Conservation (phyloP, 2,329 filamentous ascomycete genomes). For the Beauveria sp. region DNA sequence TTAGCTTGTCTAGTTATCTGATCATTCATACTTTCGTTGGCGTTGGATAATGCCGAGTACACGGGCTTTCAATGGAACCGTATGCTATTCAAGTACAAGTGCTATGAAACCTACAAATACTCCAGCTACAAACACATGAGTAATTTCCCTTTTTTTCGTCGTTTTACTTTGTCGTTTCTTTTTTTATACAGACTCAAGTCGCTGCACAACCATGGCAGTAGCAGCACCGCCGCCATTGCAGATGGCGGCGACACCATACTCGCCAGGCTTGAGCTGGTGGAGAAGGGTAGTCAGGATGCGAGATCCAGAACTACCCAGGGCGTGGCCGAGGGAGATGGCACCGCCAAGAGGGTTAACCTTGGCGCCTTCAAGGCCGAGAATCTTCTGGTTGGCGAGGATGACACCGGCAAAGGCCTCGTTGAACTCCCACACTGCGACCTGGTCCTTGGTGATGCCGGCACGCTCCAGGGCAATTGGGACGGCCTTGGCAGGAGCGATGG, state of each 20-base stretch:
- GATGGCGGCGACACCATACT: slow-evolving; percentile 93
- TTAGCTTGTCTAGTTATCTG: too few species aligned
- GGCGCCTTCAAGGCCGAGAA: slow-evolving; percentile 70
- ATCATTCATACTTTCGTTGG: too few species aligned
- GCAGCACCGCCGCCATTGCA: slow-evolving; percentile 95
- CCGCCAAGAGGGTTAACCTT: slow-evolving; percentile 84
- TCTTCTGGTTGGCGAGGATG: slow-evolving; percentile 91
- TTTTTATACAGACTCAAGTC: slow-evolving; percentile 51
- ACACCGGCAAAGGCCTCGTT: slow-evolving; percentile 97
- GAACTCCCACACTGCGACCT: slow-evolving; percentile 95
- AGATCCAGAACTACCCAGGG: slow-evolving; percentile 86
- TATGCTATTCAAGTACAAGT: neutral
- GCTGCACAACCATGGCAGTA: slow-evolving; percentile 85
- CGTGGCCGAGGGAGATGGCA: slow-evolving; percentile 86
- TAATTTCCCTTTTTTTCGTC: neutral
- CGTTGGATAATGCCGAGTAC: too few species aligned
- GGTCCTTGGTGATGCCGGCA: slow-evolving; percentile 82
- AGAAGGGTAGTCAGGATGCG: slow-evolving; percentile 84
- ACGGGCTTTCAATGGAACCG: neutral
- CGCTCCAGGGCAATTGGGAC: slow-evolving; percentile 83
- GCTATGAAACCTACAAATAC: slow-evolving; percentile 4
- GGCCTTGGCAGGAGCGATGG: slow-evolving; percentile 83
- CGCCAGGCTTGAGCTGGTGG: slow-evolving; percentile 83
- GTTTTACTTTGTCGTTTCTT: neutral
- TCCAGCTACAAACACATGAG: neutral